Base-by-base conservation (phyloP, 345 rosid genomes). In the Kernera saxatilis region DNA sequence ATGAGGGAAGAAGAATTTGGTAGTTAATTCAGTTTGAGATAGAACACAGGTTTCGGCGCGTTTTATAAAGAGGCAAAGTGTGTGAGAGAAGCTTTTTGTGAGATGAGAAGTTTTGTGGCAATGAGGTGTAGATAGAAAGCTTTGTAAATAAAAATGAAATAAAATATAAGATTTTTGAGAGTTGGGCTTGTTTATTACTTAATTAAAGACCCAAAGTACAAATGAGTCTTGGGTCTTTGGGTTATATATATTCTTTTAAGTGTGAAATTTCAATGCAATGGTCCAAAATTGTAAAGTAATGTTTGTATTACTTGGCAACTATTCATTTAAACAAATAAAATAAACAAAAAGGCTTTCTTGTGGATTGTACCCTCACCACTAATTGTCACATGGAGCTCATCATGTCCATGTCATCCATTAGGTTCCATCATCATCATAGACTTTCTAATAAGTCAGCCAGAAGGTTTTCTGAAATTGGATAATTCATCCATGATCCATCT, bases 121-220 rank as follows among this genome's bases (percentile, higher is more conserved):
- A 56, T 46, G 77, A 73, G 71, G 72, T 65, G 72, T 73, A 21
- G 43, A 37, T 27, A 35, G 77, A 65, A 56, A 73, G 77, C 66
- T 73, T 73, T 14, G 37, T 64, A 40, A n/a, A n/a, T n/a, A n/a
- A n/a, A n/a, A n/a, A n/a, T n/a, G 5, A 50, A 0, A 19, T 30
- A 32, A 45, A 62, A 29, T 27, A 56, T 56, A 35, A 32, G 36
- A n/a, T 49, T 35, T 36, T 15, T 15, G 10, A 49, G 48, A 36
- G 2, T 36, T 50, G 60, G 60, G 70, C 70, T 66, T 65, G 17
- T 61, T 22, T 35, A 55, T 41, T n/a, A n/a, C n/a, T n/a, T n/a
- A n/a, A n/a, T 63, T 44, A 30, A 13, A 68, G 67, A 58, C 69
- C n/a, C 45, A 27, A 39, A 61, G 40, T 27, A 27, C 22, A 26